Evolutionary conservation across 139 green algal species (phyloP), one percentile per base, ranked within the genome.

Genomic region (Dunaliella primolecta): DNA sequence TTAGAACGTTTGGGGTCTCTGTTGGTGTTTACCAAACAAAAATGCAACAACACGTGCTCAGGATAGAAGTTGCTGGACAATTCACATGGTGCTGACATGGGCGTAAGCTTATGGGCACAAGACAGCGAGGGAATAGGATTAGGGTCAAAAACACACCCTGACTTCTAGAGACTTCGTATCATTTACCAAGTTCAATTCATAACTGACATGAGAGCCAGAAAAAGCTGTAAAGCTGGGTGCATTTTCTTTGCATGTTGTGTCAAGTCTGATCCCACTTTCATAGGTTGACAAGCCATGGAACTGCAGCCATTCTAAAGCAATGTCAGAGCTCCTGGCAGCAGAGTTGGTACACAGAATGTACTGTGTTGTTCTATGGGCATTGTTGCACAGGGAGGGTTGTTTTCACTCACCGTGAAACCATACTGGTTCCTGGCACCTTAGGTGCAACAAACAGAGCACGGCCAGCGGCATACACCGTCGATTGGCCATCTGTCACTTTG

Each of bases 371-470:
- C n/a, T n/a, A n/a, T n/a, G n/a, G n/a, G n/a, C n/a, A n/a, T n/a
- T n/a, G n/a, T n/a, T n/a, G n/a, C n/a, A n/a, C n/a, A n/a, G n/a
- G n/a, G n/a, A n/a, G n/a, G n/a, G n/a, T n/a, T n/a, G n/a, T n/a
- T n/a, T n/a, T n/a, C n/a, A 64, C 46, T 64, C 46, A 64, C 46
- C 46, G 7, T 64, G 46, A 64, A 25, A 64, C 46, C 46, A 64
- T 15, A 15, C 46, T 64, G 15, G 46, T 64, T 64, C 46, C 46
- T 64, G 46, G 46, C 46, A 64, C 15, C 15, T 64, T 64, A 25
- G 93, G 94, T 29, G 92, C 89, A 38, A 97, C 91, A 91, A 98
- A 98, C 46, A 97, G 88, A 30, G 94, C 93, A 23, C 92, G 86
- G 0, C 90, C 92, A 0, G 88, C 93, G 20, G 94, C 95, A 84